Percentiles rank a stretch among this genome's conserved stretches.
phyloP scores from a whole-genome alignment of 306 rosid species.

The Castanea mollissima region DNA sequence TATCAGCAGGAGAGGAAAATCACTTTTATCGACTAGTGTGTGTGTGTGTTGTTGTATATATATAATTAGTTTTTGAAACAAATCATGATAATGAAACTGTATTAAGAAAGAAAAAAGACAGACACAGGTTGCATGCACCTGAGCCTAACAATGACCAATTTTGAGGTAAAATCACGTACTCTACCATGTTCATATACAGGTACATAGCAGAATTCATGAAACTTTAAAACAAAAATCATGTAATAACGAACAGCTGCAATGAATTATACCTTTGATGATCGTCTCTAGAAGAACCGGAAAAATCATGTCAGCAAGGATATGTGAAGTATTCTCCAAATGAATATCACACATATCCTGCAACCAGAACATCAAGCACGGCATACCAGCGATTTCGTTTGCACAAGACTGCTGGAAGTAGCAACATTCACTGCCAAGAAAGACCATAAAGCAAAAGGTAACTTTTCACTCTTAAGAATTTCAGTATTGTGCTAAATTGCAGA shows the following conservation, averaged over 20 bases:
- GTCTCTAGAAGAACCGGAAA: conserved; percentile 71
- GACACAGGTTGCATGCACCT: conserved; percentile 2
- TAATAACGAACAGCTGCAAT: neutral
- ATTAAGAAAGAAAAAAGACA: neutral
- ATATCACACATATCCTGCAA: conserved; percentile 32
- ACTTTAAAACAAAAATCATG: neutral
- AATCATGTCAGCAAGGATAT: conserved; percentile 49
- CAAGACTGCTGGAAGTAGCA: conserved; percentile 44
- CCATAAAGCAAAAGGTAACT: conserved; percentile 2
- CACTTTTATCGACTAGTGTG: too few relatives aligned
- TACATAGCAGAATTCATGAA: neutral
- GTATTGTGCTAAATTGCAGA: neutral
- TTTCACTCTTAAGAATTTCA: conserved; percentile 3
- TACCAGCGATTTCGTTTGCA: conserved; percentile 21
- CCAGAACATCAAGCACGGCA: conserved; percentile 65
- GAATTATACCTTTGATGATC: conserved; percentile 70
- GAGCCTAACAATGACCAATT: neutral
- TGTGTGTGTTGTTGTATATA: too few relatives aligned
- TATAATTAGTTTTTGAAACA: neutral
- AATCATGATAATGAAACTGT: neutral
- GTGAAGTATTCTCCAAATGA: conserved; percentile 40
- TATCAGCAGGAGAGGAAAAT: neutral
- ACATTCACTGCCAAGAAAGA: conserved; percentile 63
- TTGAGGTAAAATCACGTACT: neutral
- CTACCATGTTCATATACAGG: neutral